These are phyloP conservation scores for Gentiana straminea DNA, from an alignment of 257 asterid species.

Conservation along the genomic window DNA sequence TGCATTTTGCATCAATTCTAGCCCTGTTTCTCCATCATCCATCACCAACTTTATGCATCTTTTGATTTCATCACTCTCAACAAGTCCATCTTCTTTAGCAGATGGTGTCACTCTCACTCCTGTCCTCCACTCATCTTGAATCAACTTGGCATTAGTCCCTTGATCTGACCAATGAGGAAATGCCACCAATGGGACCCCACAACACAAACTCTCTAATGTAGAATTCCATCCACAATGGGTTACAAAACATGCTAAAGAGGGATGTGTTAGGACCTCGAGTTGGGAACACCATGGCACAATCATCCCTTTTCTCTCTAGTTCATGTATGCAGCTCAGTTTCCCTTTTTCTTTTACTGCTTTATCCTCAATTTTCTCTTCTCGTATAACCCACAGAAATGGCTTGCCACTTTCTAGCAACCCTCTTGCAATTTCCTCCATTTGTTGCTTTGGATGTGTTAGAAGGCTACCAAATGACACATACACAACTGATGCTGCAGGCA, in stretches of 20 bases:
- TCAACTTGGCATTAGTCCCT: constrained; percentile 31
- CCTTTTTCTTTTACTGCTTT: neutral
- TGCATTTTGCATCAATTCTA: constrained; percentile 17
- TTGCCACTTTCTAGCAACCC: constrained; percentile 14
- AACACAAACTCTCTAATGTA: constrained; percentile 26
- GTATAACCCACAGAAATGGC: constrained; percentile 26
- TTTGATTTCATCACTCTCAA: constrained; percentile 19
- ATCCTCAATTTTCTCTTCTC: constrained; percentile 8
- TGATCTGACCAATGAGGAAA: constrained; percentile 50
- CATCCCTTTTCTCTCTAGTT: constrained; percentile 10
- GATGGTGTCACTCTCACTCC: constrained; percentile 29
- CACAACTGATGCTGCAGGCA: constrained; percentile 18
- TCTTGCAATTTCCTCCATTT: constrained; percentile 16
- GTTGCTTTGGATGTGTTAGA: constrained; percentile 17
- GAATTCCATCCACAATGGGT: constrained; percentile 52
- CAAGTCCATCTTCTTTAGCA: constrained; percentile 4
- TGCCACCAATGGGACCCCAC: constrained; percentile 32
- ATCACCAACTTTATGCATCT: constrained; percentile 25
- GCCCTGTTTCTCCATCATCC: constrained; percentile 23
- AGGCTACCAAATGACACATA: constrained; percentile 45
- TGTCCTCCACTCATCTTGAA: constrained; percentile 37
- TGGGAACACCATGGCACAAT: constrained; percentile 24
- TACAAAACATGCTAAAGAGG: constrained; percentile 18
- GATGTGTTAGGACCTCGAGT: constrained; percentile 16
- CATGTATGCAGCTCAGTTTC: constrained; percentile 9